Evolutionary conservation across 164 flowering plant genomes (phyloP), one percentile per base, ranked within the genome.

Genomic region (Annona cherimola): DNA sequence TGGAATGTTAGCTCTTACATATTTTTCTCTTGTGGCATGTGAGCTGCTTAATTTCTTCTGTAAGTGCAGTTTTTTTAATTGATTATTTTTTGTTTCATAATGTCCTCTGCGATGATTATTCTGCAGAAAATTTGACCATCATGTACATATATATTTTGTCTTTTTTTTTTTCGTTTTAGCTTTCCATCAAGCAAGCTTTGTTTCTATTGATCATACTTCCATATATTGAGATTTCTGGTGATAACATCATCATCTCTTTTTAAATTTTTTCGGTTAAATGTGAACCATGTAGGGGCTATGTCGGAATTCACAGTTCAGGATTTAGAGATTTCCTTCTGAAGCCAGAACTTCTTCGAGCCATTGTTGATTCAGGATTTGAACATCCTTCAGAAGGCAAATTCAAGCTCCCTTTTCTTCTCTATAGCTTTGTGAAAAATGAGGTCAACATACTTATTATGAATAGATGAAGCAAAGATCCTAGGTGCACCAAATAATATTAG

Each of bases 351-450:
- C 89, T 94, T 68, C 88, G 96, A 55, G 91, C 98, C 45, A 92
- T 94, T 79, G 98, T 94, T 14, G 99, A 94, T 76, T 94, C 97
- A 0, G 99, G 99, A 59, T 94, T 94, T 81, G 99, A 94, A 84
- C 99, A 94, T 83, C 99, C 99, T 57, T 94, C 99, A 44, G 99
- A 92, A 94, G 99, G 99, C 89, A 87, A 54, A 18, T 14, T 46
- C n/a, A 20, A 63, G 9, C 55, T 39, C 45, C 41, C 18, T 63
- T 39, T 7, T 40, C 41, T 39, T 39, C 42, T 50, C 14, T 8
- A 9, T 50, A 16, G 14, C 57, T 50, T 50, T 16, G 3, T 50
- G 57, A 50, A 50, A 50, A 50, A 50, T 26, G 35, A 26, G 35
- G 35, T 26, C 35, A 26, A 26, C 35, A 26, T 26, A 26, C 35